These are phyloP conservation scores for Boletus coccyginus DNA, from an alignment of 768 basidiomycete genomes.

Conservation along the genomic window DNA sequence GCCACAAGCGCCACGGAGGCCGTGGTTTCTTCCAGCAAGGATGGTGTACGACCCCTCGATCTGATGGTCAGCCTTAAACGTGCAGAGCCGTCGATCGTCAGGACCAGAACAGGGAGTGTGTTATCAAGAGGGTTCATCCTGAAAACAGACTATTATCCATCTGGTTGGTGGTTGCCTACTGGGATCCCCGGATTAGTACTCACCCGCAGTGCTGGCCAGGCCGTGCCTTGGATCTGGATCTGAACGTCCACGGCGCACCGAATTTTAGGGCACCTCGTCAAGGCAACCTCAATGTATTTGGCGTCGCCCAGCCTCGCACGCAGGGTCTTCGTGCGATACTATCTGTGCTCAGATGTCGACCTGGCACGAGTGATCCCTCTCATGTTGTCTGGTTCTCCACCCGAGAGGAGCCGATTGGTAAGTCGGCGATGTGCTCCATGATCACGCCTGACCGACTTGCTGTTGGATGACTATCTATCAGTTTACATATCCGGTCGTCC, in stretches of 20 bases:
- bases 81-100: conserved; percentile 73
- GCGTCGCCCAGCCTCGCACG: conserved; percentile 92
- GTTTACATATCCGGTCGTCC: conserved; percentile 90
- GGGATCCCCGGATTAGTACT: neutral
- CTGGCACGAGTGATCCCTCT: conserved; percentile 57
- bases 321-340: conserved; percentile 90
- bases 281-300: conserved; percentile 86
- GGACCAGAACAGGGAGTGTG: conserved; percentile 80
- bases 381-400: conserved; percentile 96
- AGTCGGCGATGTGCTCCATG: conserved; percentile 22
- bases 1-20: conserved; percentile 1
- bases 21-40: conserved; percentile 2
- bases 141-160: conserved; percentile 90
- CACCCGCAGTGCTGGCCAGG: conserved; percentile 41
- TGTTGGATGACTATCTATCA: conserved; percentile 14
- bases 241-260: conserved; percentile 91
- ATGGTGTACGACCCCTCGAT: conserved; percentile 43
- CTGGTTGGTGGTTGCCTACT: conserved; percentile 42
- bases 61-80: conserved; percentile 61
- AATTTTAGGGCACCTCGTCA: conserved; percentile 87
- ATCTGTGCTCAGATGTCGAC: conserved; percentile 75
- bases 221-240: conserved; percentile 84
- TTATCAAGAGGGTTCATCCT: conserved; percentile 87
- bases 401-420: conserved; percentile 92
- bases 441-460: neutral